A percentile compares a stretch with the other conserved stretches of the same genome.
Evolutionary conservation across 2,329 filamentous ascomycete species (phyloP).

Genomic region (Trichoderma citrinoviride): DNA sequence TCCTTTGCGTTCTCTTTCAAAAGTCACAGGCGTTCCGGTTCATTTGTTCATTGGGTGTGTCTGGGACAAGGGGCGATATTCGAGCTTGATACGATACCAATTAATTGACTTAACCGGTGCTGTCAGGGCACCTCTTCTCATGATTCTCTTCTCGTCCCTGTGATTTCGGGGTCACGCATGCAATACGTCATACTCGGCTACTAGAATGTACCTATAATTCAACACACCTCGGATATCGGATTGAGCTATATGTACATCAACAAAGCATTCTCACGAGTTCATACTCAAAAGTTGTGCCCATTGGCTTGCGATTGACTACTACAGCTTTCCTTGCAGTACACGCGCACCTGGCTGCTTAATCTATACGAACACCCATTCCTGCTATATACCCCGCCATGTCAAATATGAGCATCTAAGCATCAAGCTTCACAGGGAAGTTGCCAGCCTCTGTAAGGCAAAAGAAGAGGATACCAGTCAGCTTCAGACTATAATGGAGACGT

Average conservation of each 20-base stretch:
- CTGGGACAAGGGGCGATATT: background rate
- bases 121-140: background rate
- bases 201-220: too few species aligned
- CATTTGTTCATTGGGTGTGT: background rate
- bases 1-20: background rate
- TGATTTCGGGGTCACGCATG: background rate
- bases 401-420: slow-evolving; percentile 46
- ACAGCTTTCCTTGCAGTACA: slow-evolving; percentile 37
- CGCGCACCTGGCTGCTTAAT: slow-evolving; percentile 36
- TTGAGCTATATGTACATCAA: slow-evolving; percentile 1
- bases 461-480: background rate
- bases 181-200: slow-evolving; percentile 7
- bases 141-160: background rate
- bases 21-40: slow-evolving; percentile 4
- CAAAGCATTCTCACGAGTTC: background rate
- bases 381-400: slow-evolving; percentile 24
- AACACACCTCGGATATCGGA: too few species aligned
- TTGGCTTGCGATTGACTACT: slow-evolving; percentile 31
- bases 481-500: slow-evolving; percentile 22
- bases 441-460: slow-evolving; percentile 53
- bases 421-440: slow-evolving; percentile 65
- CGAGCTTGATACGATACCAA: slow-evolving; percentile 8
- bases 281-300: slow-evolving; percentile 25
- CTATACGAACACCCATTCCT: slow-evolving; percentile 30
- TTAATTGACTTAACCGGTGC: background rate